Conservation (phyloP, 352 stramenopile genomes). For the Sclerospora graminicola region DNA sequence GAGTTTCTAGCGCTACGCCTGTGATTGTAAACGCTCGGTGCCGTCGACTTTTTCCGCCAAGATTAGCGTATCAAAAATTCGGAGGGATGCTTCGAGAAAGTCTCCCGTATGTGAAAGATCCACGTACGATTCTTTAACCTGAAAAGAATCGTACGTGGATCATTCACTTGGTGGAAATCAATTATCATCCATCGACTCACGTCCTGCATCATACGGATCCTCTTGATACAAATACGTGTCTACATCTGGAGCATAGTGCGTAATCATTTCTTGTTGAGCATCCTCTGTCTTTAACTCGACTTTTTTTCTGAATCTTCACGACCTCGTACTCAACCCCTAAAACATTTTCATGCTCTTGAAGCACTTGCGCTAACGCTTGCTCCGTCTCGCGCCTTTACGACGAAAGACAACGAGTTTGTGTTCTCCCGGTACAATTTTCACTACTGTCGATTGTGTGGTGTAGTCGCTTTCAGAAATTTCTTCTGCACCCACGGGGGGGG, state of each 20-base stretch:
- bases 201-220: constrained; percentile 22
- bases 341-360: constrained; percentile 33
- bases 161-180: too few relatives aligned
- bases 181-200: constrained; percentile 65
- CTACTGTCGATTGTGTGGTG: too few relatives aligned
- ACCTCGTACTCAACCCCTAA: constrained; percentile 46
- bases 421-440: constrained; percentile 79
- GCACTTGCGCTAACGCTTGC: constrained; percentile 40
- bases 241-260: constrained; percentile 96
- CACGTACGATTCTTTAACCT: constrained; percentile 50
- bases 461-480: too few relatives aligned
- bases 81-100: constrained; percentile 53
- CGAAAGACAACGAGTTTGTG: constrained; percentile 83
- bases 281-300: constrained; percentile 49
- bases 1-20: constrained; percentile 34
- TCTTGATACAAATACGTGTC: constrained; percentile 76
- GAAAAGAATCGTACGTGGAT: constrained; percentile 32
- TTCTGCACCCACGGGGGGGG: too few relatives aligned
- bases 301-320: constrained; percentile 54
- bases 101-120: constrained; percentile 74
- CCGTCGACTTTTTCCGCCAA: constrained; percentile 69
- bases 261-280: constrained; percentile 90
- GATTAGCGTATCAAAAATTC: constrained; percentile 77
- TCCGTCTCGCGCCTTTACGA: constrained; percentile 79
- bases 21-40: constrained; percentile 61